phyloP scores from a whole-genome alignment of 805 yeast genomes.

The Kuraishia borneana region DNA sequence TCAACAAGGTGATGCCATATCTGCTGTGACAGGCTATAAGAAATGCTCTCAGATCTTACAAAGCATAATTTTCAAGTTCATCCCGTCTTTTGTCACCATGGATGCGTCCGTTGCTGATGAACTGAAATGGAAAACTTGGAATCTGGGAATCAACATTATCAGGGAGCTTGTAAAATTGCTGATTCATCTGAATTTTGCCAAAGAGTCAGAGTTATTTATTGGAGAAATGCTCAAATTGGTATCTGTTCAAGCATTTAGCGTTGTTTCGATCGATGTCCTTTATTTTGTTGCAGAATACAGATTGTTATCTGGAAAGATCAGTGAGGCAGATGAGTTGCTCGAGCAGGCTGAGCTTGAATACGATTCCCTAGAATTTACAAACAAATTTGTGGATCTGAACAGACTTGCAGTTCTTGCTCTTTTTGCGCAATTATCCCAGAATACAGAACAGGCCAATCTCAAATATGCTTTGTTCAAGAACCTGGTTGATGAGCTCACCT shows the following conservation, averaged over 20 bases:
- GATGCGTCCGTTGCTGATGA: constrained; percentile 12
- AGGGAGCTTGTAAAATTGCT: constrained; percentile 25
- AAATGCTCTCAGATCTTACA: constrained; percentile 39
- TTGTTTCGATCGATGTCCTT: constrained; percentile 9
- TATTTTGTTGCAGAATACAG: constrained; percentile 13
- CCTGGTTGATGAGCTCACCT: constrained; percentile 1
- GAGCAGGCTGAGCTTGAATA: constrained; percentile 5
- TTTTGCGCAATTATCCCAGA: constrained; percentile 8
- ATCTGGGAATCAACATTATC: constrained; percentile 25
- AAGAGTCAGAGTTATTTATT: constrained; percentile 45
- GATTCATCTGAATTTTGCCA: constrained; percentile 40
- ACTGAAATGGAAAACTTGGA: constrained; percentile 25
- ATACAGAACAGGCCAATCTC: constrained; percentile 4
- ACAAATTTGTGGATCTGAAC: constrained; percentile 9
- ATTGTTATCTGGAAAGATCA: constrained; percentile 7
- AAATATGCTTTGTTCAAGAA: constrained; percentile 2
- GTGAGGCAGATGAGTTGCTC: constrained; percentile 7
- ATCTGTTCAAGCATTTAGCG: constrained; percentile 15
- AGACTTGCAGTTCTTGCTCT: constrained; percentile 8
- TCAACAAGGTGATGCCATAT: constrained; percentile 10
- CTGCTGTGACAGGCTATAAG: constrained; percentile 29
- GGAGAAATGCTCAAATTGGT: constrained; percentile 35
- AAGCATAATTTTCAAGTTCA: constrained; percentile 35
- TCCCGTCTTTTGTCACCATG: constrained; percentile 8
- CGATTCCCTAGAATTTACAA: constrained; percentile 5